Evolutionary conservation across 1,139 yeast genomes (phyloP), one percentile per base, ranked within the genome.

Genomic region (Nakaseomyces nivariensis): DNA sequence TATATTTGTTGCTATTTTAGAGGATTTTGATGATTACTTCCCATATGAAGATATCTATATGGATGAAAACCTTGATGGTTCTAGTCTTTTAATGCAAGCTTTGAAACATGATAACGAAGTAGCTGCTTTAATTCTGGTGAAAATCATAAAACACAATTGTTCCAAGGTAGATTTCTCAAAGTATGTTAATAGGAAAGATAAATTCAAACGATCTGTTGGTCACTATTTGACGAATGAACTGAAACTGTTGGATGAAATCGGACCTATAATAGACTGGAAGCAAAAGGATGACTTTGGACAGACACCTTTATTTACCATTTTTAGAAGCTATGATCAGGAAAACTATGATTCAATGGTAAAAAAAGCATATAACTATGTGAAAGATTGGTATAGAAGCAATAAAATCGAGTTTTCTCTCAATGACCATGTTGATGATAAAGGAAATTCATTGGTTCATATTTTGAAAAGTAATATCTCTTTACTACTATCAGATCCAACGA

Each of bases 321-420:
- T 88, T 57, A 71, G 96, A 47, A 81, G 92, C 55, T 90, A 90
- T 66, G 97, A 90, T 62, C 92, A 86, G 57, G 69, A 77, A 0
- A 67, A 79, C 29, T 90, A 90, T 62, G 64, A 71, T 1, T 64
- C 63, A 1, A 65, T 89, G 58, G 66, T 87, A 3, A 54, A 61
- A 11, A 63, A 62, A 3, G 79, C 81, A 0, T 75, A 85, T 50
- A 56, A 63, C 0, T 71, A 76, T 33, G 78, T 77, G 1, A 67
- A 67, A 27, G 45, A 60, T 8, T 74, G 79, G 73, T 74, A 77
- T 53, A 56, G 56, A 1, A 44, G 33, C 0, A 62, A 65, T 34
- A 51, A 58, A 3, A 56, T 58, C 2, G 53, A 55, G 1, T 69
- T 81, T 48, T 70, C 75, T 52, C 76, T 75, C 53, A 57, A 60